Percentiles rank a stretch among this genome's conserved stretches.
phyloP scores from a whole-genome alignment of 305 asterid species.

The Fraxinus ornus region DNA sequence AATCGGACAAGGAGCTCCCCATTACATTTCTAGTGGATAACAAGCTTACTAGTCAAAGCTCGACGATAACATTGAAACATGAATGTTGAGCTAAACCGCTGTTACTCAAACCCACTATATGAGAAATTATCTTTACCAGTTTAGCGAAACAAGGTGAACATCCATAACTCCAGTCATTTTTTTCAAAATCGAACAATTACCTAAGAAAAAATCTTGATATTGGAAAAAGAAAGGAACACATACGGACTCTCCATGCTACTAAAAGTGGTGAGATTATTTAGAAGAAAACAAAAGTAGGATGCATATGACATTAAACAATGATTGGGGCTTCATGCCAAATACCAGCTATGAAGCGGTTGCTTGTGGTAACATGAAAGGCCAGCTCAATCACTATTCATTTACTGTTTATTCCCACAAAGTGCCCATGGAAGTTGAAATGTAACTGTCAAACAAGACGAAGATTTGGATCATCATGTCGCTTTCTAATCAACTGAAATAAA shows the following conservation, averaged over 20 bases:
- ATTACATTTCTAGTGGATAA: not conserved
- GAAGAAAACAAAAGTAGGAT: not conserved
- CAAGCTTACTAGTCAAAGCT: not conserved
- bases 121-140: not conserved
- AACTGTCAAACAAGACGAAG: not conserved
- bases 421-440: constrained; percentile 16
- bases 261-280: not conserved
- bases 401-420: not conserved
- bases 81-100: not conserved
- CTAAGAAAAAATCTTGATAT: not conserved
- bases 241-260: not conserved
- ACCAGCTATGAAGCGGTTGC: constrained; percentile 11
- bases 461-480: constrained; percentile 17
- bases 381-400: not conserved
- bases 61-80: not conserved
- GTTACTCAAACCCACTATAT: not conserved
- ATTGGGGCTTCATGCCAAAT: constrained; percentile 18
- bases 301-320: constrained; percentile 5
- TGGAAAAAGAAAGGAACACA: not conserved
- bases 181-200: not conserved
- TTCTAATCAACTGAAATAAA: not conserved
- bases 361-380: constrained; percentile 4
- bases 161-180: not conserved
- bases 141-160: not conserved
- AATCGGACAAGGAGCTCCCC: not conserved